Evolutionary conservation across 139 green algal genomes (phyloP).

Genomic region (Klebsormidium nitens): DNA sequence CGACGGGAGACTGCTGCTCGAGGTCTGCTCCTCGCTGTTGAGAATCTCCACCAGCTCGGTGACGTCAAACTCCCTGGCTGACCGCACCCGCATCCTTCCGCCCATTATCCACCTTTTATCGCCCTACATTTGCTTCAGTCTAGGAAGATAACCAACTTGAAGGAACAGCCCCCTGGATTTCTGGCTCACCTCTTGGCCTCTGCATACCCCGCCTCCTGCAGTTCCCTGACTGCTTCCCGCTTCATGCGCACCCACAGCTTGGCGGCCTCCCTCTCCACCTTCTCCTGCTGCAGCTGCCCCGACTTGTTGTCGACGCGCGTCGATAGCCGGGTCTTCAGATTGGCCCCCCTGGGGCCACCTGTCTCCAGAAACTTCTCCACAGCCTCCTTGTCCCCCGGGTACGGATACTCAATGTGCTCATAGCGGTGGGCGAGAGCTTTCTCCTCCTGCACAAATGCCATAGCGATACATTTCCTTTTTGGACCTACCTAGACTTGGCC

Average conservation of each 20-base stretch:
- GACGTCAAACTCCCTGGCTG: too few species aligned
- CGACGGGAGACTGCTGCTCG: too few species aligned
- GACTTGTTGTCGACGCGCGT: background rate
- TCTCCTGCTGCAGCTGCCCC: background rate
- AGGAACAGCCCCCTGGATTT: too few species aligned
- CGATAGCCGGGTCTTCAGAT: background rate
- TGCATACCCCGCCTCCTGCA: background rate
- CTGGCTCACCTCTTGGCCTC: background rate
- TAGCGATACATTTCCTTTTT: too few species aligned
- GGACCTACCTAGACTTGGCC: too few species aligned
- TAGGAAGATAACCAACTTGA: too few species aligned
- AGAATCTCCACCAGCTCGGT: too few species aligned
- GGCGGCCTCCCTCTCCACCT: constrained; percentile 8
- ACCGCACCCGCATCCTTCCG: too few species aligned
- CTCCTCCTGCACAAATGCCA: constrained; percentile 12
- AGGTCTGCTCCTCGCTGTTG: too few species aligned
- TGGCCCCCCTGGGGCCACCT: background rate
- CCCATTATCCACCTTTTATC: too few species aligned
- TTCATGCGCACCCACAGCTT: constrained; percentile 14
- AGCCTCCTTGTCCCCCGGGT: background rate
- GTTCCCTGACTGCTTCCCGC: constrained; percentile 8
- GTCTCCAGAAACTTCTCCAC: background rate
- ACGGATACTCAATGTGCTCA: background rate
- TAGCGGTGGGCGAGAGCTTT: background rate
- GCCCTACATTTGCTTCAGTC: too few species aligned